Conservation (phyloP, 2,329 filamentous ascomycete species). For the Colletotrichum chrysophilum region DNA sequence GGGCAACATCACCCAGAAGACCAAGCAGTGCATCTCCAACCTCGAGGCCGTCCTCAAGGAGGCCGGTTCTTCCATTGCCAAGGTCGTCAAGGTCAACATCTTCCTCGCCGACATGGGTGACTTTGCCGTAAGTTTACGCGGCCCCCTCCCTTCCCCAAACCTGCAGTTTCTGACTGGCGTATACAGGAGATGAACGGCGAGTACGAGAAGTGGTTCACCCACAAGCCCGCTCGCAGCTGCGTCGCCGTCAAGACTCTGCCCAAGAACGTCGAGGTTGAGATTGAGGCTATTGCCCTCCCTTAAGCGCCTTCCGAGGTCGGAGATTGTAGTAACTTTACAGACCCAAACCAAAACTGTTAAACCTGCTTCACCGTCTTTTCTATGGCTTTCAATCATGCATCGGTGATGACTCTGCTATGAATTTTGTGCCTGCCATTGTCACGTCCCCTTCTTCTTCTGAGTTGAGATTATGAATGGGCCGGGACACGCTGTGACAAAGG, state of each 20-base stretch:
- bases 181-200: conserved; percentile 79
- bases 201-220: conserved; percentile 82
- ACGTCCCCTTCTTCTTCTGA: neutral
- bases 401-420: too few relatives aligned
- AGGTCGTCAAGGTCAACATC: conserved; percentile 89
- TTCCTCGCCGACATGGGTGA: conserved; percentile 92
- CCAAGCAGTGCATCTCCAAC: conserved; percentile 72
- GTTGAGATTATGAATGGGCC: neutral
- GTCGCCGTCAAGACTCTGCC: conserved; percentile 90
- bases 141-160: too few relatives aligned
- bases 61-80: conserved; percentile 78
- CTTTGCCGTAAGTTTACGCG: conserved; percentile 64
- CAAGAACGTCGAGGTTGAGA: conserved; percentile 86
- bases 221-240: conserved; percentile 88
- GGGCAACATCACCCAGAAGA: conserved; percentile 69
- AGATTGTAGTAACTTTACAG: neutral
- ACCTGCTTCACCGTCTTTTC: neutral
- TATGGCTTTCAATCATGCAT: neutral
- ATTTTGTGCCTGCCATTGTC: neutral
- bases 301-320: conserved; percentile 33
- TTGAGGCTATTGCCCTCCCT: conserved; percentile 83
- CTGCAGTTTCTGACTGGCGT: neutral
- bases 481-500: neutral
- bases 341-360: neutral
- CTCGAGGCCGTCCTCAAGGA: conserved; percentile 83